Evolutionary conservation across 371 early-diverging fungal species (phyloP), one percentile per base, ranked within the genome.

Genomic region (Rhizopus microsporus): DNA sequence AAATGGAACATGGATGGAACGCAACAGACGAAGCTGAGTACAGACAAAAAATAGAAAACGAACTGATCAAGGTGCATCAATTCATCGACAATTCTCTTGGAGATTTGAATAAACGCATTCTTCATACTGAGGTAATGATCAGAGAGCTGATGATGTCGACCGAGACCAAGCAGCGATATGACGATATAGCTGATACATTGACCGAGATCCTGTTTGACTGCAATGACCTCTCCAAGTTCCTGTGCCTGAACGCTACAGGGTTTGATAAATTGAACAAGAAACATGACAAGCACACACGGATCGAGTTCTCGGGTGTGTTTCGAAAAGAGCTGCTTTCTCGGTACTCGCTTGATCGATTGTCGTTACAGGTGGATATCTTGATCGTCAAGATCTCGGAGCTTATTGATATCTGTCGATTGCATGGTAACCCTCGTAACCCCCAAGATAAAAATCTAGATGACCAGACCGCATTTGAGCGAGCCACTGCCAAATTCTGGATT

Each of bases 231-330:
- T 87, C 94, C 46, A 91, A 91, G 69, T 99, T 91, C 74, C 87
- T 91, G 10, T 89, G 95, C 8, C 72, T 98, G 51, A 99, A 99
- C 82, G 89, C 89, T 57, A 87, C 95, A 15, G 99, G 93, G 10
- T 96, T 98, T 68, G 82, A 94, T 57, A 98, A 96, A 81, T 88
- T 97, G 55, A 81, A 97, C 64, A 97, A 96, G 75, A 96, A 97
- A 76, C 97, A 97, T 68, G 98, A 98, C 89, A 90, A 74, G 94
- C 96, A 4, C 70, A 82, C 12, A 87, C 83, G 60, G 69, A 83
- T 51, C 80, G 97, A 54, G 84, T 72, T 77, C 87, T 39, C 23
- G 23, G 23, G 23, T 68, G 81, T 63, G 86, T 95, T 75, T 81
- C 80, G 59, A 77, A 83, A 64, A 72, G 83, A 53, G 67, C 93